Base-by-base conservation (phyloP, 2,329 filamentous ascomycete genomes). In the Fusarium sp. region DNA sequence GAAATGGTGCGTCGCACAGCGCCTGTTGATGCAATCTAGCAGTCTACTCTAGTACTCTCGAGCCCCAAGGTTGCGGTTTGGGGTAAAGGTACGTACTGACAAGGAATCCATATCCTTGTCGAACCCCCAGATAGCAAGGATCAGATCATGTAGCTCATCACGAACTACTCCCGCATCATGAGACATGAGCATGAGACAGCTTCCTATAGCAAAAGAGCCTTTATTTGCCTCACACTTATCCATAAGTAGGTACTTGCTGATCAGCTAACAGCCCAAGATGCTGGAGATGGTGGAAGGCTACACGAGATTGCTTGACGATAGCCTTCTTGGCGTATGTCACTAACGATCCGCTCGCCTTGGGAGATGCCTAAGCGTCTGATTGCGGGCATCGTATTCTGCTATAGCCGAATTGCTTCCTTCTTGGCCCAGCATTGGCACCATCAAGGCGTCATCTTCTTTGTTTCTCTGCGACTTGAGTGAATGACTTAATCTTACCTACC, bases 261-360 rank as follows among this genome's bases (percentile, higher is more conserved):
- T 4, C 6, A 33, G 21, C 29, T 29, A 25, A n/a, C 6, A 33
- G 32, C 37, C 21, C 17, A 41, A 21, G 14, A 46, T n/a, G 43
- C 25, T 17, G 11, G 36, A 23, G 14, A 25, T 27, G 31, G 32
- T 23, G 10, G 19, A 14, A 49, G 42, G 38, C 42, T 54, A 65
- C 57, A 61, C 61, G 49, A 65, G 49, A 65, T 65, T 50, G 32
- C 35, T 36, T 36, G 19, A 36, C 37, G 38, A 49, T 49, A 39
- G 25, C 46, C 35, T 37, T 36, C 61, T 65, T 65, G 61, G 61
- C 61, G 15, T 31, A 65, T 54, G 61, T 65, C 52, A 61, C 60
- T 57, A 56, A 32, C 33, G 31, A 38, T 27, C 46, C 44, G 17
- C 38, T 57, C 38, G 15, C 32, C 29, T 41, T 45, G 41, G 10